Evolutionary conservation across 148 eudicot species (phyloP).

Genomic region (Talinum fruticosum): DNA sequence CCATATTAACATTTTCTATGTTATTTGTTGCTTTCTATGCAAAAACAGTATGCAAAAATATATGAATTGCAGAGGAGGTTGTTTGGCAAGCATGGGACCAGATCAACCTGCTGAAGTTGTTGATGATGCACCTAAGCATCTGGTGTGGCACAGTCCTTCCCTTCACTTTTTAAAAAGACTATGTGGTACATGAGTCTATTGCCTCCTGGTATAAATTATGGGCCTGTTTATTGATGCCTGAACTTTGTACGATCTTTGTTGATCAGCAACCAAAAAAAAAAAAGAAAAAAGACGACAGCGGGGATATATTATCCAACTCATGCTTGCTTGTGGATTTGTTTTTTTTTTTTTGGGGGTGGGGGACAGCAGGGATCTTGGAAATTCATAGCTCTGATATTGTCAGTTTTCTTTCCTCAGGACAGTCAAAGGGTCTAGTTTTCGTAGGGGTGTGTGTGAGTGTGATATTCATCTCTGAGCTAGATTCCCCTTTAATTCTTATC

Average conservation of each 20-base stretch:
- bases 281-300: too few relatives aligned
- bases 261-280: too few relatives aligned
- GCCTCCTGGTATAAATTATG: background rate
- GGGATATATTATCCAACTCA: too few relatives aligned
- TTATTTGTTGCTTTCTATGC: constrained; percentile 15
- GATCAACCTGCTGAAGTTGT: constrained; percentile 99
- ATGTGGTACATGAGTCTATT: background rate
- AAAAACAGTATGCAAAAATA: constrained; percentile 68
- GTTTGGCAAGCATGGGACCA: constrained; percentile 80
- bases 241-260: background rate
- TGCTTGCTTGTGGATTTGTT: too few relatives aligned
- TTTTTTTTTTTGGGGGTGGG: too few relatives aligned
- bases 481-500: too few relatives aligned
- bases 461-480: too few relatives aligned
- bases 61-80: constrained; percentile 82
- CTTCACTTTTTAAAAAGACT: background rate
- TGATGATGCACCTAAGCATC: constrained; percentile 78
- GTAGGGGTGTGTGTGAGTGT: too few relatives aligned
- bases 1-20: background rate
- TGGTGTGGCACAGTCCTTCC: constrained; percentile 44
- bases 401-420: too few relatives aligned
- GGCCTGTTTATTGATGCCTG: background rate
- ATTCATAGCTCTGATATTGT: too few relatives aligned
- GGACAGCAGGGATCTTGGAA: too few relatives aligned
- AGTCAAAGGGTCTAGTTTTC: too few relatives aligned